Evolutionary conservation across 441 rosid species (phyloP).

Genomic region (Arabidopsis lyrata): DNA sequence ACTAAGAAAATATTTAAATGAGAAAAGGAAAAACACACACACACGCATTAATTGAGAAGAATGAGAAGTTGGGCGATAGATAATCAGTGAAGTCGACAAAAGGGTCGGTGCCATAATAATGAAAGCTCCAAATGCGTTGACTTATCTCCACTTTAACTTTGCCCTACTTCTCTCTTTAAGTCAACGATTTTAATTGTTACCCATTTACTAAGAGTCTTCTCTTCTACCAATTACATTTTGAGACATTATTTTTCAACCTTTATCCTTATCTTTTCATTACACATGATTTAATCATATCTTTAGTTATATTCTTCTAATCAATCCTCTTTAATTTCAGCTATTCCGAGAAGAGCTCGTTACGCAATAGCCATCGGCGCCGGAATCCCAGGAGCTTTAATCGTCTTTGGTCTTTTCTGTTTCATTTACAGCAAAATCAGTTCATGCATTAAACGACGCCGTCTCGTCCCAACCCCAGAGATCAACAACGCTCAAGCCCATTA

Average conservation of each 20-base stretch:
- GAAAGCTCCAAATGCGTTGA: slow-evolving; percentile 28
- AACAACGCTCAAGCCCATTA: slow-evolving; percentile 31
- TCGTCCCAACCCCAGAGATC: slow-evolving; percentile 33
- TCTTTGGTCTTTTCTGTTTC: slow-evolving; percentile 51
- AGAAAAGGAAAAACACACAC: not conserved
- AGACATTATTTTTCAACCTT: not conserved
- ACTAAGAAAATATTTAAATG: not conserved
- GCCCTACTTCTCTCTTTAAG: slow-evolving; percentile 24
- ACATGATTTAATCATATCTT: not conserved
- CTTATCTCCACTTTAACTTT: slow-evolving; percentile 17
- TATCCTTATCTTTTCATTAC: not conserved
- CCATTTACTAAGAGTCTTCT: slow-evolving; percentile 34
- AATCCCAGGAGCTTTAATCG: slow-evolving; percentile 54
- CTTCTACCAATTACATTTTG: slow-evolving; percentile 24
- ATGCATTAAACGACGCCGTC: slow-evolving; percentile 38
- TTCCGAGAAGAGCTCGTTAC: slow-evolving; percentile 53
- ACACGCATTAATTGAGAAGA: slow-evolving; percentile 12
- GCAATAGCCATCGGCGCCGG: slow-evolving; percentile 63
- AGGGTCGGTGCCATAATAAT: slow-evolving; percentile 36
- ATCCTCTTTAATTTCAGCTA: slow-evolving; percentile 35
- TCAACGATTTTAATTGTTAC: slow-evolving; percentile 37
- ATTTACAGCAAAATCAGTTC: slow-evolving; percentile 49
- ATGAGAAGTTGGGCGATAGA: not conserved
- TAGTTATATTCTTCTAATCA: not conserved
- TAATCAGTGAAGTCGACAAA: slow-evolving; percentile 8